Conservation (phyloP, 2,329 filamentous ascomycete genomes). For the Fusarium odoratissimum region DNA sequence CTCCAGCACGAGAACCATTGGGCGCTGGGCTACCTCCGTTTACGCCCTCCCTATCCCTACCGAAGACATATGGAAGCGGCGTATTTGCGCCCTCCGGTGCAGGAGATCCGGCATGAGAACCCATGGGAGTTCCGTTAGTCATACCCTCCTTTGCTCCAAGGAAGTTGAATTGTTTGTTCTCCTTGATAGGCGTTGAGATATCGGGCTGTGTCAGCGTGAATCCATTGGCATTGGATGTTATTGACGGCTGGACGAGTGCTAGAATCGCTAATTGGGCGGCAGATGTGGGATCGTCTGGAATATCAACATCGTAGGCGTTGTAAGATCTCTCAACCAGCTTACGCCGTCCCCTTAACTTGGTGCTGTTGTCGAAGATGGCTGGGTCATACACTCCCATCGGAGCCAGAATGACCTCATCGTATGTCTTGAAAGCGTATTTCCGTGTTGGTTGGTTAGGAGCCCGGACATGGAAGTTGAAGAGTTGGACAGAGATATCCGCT, state of each 20-base stretch:
- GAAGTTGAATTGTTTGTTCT: conserved; percentile 75
- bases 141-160: conserved; percentile 72
- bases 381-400: conserved; percentile 96
- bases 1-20: conserved; percentile 62
- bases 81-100: conserved; percentile 81
- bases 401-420: conserved; percentile 94
- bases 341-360: conserved; percentile 82
- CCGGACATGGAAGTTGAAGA: conserved; percentile 90
- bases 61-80: conserved; percentile 70
- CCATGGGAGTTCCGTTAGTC: conserved; percentile 81
- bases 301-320: conserved; percentile 90
- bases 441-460: conserved; percentile 88
- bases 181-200: conserved; percentile 70
- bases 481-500: conserved; percentile 86
- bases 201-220: conserved; percentile 57
- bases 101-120: conserved; percentile 88
- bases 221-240: conserved; percentile 60
- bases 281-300: conserved; percentile 89
- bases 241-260: conserved; percentile 69
- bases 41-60: conserved; percentile 54
- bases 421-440: conserved; percentile 96
- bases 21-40: conserved; percentile 66
- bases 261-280: conserved; percentile 80
- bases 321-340: conserved; percentile 88
- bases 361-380: conserved; percentile 82